These are phyloP conservation scores for Aspergillus panamensis DNA, from an alignment of 495 filamentous ascomycete genomes.

Conservation along the genomic window DNA sequence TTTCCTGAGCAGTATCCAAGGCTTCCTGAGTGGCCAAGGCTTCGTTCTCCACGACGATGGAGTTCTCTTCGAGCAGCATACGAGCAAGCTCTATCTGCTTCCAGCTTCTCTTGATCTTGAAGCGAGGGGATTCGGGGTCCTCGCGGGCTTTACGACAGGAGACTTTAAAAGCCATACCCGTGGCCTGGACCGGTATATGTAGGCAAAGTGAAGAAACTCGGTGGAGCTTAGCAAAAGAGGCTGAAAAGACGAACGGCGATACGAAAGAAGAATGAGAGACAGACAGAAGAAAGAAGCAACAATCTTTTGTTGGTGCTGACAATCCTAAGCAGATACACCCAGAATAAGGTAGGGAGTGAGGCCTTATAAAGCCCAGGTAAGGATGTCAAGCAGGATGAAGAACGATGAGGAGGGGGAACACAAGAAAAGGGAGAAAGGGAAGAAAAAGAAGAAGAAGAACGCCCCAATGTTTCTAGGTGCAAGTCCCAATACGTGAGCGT, in stretches of 20 bases:
- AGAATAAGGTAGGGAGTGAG: conserved; percentile 1
- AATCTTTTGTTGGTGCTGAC: neutral
- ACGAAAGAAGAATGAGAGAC: neutral
- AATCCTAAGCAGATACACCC: neutral
- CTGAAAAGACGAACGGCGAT: neutral
- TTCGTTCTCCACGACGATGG: neutral
- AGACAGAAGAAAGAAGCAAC: neutral
- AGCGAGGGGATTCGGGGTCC: conserved; percentile 8
- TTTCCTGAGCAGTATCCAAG: neutral
- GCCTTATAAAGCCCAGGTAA: neutral
- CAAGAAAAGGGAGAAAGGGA: neutral
- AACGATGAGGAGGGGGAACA: neutral
- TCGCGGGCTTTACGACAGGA: neutral
- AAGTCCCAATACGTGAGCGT: conserved; percentile 2
- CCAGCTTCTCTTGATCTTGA: conserved; percentile 20
- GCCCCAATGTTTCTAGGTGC: neutral
- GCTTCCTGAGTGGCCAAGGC: conserved; percentile 1
- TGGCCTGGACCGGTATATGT: neutral
- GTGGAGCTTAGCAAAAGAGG: neutral
- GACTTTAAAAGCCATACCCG: conserved; percentile 17
- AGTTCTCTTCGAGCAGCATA: conserved; percentile 8
- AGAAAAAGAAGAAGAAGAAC: neutral
- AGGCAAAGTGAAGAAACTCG: too few relatives aligned
- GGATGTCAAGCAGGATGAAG: neutral
- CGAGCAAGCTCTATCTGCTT: conserved; percentile 10